These are phyloP conservation scores for Mycena latifolia DNA, from an alignment of 768 basidiomycete genomes.

Conservation along the genomic window DNA sequence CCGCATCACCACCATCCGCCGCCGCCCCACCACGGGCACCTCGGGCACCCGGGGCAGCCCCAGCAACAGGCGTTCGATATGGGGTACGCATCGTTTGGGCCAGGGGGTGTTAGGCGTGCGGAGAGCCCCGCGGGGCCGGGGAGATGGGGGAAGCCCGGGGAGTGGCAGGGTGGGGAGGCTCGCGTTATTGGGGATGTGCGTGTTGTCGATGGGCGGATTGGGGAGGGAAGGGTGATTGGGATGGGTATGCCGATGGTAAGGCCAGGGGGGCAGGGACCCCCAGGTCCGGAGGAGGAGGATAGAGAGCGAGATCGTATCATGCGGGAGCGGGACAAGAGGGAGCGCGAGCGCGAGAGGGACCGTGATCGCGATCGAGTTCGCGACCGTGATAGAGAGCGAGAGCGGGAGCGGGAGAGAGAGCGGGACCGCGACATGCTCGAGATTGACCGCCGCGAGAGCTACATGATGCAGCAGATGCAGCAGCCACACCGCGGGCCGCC, in stretches of 20 bases:
- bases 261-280: slow-evolving; percentile 33
- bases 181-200: slow-evolving; percentile 29
- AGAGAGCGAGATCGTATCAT: slow-evolving; percentile 39
- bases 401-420: slow-evolving; percentile 35
- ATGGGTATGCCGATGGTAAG: slow-evolving; percentile 45
- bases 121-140: slow-evolving; percentile 32
- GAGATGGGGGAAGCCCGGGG: slow-evolving; percentile 42
- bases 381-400: slow-evolving; percentile 26
- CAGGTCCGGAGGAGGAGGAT: slow-evolving; percentile 45
- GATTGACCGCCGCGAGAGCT: slow-evolving; percentile 25
- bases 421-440: slow-evolving; percentile 42
- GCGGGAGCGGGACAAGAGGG: slow-evolving; percentile 38
- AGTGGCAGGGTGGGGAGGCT: slow-evolving; percentile 40
- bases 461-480: slow-evolving; percentile 43
- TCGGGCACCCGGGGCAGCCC: slow-evolving; percentile 21
- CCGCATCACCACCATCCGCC: slow-evolving; percentile 34
- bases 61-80: slow-evolving; percentile 36
- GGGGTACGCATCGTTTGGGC: slow-evolving; percentile 35
- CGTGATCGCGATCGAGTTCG: slow-evolving; percentile 39
- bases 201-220: slow-evolving; percentile 9
- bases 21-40: slow-evolving; percentile 37
- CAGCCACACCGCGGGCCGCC: slow-evolving; percentile 44
- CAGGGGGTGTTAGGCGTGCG: slow-evolving; percentile 34
- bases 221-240: slow-evolving; percentile 38
- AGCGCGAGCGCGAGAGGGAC: slow-evolving; percentile 37